Conservation (phyloP, 129 eudicot species). For the Tanacetum coccineum region DNA sequence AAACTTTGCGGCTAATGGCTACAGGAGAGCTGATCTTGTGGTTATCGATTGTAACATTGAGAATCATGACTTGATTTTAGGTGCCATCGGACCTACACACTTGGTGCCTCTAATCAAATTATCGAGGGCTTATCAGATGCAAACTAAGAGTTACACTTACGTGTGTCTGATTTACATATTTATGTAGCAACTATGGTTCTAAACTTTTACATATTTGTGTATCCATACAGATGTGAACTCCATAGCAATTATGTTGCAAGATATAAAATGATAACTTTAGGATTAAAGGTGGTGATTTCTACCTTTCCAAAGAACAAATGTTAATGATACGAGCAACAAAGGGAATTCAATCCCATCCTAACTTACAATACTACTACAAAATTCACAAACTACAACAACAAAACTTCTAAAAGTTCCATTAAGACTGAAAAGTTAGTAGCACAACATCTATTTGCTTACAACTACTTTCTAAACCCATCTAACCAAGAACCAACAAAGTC, state of each 20-base stretch:
- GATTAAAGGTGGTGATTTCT: background rate
- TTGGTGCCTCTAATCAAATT: slow-evolving; percentile 44
- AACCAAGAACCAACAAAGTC: slow-evolving; percentile 15
- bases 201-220: too few relatives aligned
- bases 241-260: background rate
- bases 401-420: slow-evolving; percentile 22
- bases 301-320: slow-evolving; percentile 14
- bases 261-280: background rate
- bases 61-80: slow-evolving; percentile 53
- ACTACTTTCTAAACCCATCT: slow-evolving; percentile 22
- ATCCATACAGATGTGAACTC: background rate
- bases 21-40: slow-evolving; percentile 61
- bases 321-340: slow-evolving; percentile 12
- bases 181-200: too few relatives aligned
- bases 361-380: slow-evolving; percentile 22
- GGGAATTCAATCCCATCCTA: slow-evolving; percentile 16
- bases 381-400: slow-evolving; percentile 29
- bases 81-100: slow-evolving; percentile 39
- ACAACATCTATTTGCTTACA: slow-evolving; percentile 24
- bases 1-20: slow-evolving; percentile 35
- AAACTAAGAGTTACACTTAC: too few relatives aligned
- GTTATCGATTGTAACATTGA: slow-evolving; percentile 80
- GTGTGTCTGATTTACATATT: too few relatives aligned
- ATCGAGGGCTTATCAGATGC: too few relatives aligned
- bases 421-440: slow-evolving; percentile 34